A percentile compares a stretch with the other conserved stretches of the same genome.
Conservation (phyloP, 2,329 filamentous ascomycete species). For the Ophiostoma piceae region DNA sequence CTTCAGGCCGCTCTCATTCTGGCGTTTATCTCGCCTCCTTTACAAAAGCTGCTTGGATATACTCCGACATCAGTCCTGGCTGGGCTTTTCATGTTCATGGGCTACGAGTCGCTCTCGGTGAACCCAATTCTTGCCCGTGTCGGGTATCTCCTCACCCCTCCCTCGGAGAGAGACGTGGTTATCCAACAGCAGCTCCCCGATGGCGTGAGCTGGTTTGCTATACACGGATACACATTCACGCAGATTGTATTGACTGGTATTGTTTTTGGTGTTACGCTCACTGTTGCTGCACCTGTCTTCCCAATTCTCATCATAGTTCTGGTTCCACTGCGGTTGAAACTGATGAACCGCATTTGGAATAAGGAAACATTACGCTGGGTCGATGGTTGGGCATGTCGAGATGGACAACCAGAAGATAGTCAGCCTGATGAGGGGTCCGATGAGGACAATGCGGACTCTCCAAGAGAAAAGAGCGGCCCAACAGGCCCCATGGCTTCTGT, state of each 20-base stretch:
- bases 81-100: constrained; percentile 20
- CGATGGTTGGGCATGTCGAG: constrained; percentile 46
- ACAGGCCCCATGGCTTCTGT: background rate
- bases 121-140: constrained; percentile 19
- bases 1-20: background rate
- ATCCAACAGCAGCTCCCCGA: constrained; percentile 11
- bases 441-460: background rate
- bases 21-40: background rate
- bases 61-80: constrained; percentile 18
- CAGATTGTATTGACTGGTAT: constrained; percentile 14
- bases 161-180: constrained; percentile 12
- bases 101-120: constrained; percentile 18
- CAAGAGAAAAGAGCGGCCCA: background rate
- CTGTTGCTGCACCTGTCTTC: constrained; percentile 36
- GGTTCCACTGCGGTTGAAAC: constrained; percentile 55
- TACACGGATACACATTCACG: constrained; percentile 18
- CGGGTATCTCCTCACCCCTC: constrained; percentile 15
- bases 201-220: constrained; percentile 15
- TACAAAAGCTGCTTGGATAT: constrained; percentile 17
- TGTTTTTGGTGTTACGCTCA: constrained; percentile 19
- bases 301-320: constrained; percentile 59
- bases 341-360: constrained; percentile 58
- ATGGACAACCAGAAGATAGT: constrained; percentile 50
- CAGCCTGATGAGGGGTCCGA: background rate
- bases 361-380: constrained; percentile 49